Evolutionary conservation across 2,329 filamentous ascomycete genomes (phyloP).

Genomic region (Anisogramma anomala): DNA sequence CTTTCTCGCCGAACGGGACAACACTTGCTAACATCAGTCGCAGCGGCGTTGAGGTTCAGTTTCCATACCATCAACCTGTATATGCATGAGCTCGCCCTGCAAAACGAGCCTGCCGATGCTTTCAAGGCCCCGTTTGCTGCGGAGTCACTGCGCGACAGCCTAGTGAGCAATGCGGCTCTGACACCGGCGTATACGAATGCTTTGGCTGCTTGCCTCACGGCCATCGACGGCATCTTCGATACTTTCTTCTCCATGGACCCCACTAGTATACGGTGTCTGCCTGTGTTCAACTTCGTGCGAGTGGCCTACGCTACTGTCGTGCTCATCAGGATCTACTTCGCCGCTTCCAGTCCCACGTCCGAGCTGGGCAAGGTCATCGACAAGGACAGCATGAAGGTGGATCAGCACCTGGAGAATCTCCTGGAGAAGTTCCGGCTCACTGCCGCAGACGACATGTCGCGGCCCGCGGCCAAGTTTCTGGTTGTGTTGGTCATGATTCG

Average conservation of each 20-base stretch:
- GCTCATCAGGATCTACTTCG: conserved; percentile 63
- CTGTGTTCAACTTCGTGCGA: conserved; percentile 60
- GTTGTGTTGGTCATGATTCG: conserved; percentile 59
- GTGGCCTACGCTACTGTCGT: conserved; percentile 61
- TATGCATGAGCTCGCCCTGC: conserved; percentile 65
- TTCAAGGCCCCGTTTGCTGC: conserved; percentile 36
- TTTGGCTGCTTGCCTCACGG: conserved; percentile 53
- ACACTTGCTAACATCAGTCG: conserved; percentile 14
- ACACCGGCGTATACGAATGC: conserved; percentile 54
- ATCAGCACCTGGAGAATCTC: conserved; percentile 56
- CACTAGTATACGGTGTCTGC: conserved; percentile 48
- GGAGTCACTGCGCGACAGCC: conserved; percentile 32
- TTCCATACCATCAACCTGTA: conserved; percentile 58
- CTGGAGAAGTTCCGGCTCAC: conserved; percentile 55
- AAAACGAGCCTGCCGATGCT: conserved; percentile 48
- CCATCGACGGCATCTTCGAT: conserved; percentile 56
- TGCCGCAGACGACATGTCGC: conserved; percentile 50
- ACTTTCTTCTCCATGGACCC: conserved; percentile 52
- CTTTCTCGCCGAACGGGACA: not conserved
- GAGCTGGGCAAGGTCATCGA: conserved; percentile 61
- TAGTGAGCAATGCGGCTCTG: conserved; percentile 27
- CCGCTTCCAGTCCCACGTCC: conserved; percentile 49
- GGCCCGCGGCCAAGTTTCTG: conserved; percentile 58
- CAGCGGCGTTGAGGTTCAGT: conserved; percentile 51
- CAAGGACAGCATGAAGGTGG: conserved; percentile 53